phyloP scores from a whole-genome alignment of 2,329 filamentous ascomycete species.

The Apiospora malaysiana region DNA sequence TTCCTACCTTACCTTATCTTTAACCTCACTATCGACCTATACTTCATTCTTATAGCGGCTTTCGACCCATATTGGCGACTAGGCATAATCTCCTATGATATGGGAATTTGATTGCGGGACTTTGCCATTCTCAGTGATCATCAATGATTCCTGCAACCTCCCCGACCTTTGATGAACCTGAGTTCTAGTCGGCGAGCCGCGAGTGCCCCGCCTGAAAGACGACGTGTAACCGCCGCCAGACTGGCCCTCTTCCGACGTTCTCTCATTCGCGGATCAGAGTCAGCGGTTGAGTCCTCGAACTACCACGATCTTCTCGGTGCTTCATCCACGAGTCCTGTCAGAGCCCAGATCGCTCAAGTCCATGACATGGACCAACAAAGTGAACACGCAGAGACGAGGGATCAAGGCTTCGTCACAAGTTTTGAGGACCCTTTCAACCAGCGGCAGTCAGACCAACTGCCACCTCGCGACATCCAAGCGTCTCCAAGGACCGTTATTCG shows the following conservation, averaged over 20 bases:
- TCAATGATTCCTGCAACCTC: neutral
- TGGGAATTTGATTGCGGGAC: neutral
- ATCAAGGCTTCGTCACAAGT: neutral
- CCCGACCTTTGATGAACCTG: neutral
- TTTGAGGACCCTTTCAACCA: neutral
- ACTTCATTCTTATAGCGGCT: neutral
- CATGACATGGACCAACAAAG: neutral
- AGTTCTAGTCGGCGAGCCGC: conserved; percentile 4
- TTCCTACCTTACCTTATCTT: neutral
- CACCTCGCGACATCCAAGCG: neutral
- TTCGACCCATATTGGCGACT: neutral
- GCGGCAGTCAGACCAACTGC: neutral
- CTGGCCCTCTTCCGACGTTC: neutral
- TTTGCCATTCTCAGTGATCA: neutral
- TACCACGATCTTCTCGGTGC: neutral
- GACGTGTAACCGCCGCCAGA: neutral
- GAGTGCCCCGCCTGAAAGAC: neutral
- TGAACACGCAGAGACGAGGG: neutral
- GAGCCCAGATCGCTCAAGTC: neutral
- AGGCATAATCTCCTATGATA: neutral
- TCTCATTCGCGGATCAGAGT: conserved; percentile 8
- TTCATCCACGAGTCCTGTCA: neutral
- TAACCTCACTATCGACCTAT: neutral
- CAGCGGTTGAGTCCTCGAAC: neutral
- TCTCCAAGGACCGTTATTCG: conserved; percentile 25